A percentile compares a stretch with the other conserved stretches of the same genome.
Evolutionary conservation across 129 eudicot genomes (phyloP).

Genomic region (Heracleum sosnowskyi): DNA sequence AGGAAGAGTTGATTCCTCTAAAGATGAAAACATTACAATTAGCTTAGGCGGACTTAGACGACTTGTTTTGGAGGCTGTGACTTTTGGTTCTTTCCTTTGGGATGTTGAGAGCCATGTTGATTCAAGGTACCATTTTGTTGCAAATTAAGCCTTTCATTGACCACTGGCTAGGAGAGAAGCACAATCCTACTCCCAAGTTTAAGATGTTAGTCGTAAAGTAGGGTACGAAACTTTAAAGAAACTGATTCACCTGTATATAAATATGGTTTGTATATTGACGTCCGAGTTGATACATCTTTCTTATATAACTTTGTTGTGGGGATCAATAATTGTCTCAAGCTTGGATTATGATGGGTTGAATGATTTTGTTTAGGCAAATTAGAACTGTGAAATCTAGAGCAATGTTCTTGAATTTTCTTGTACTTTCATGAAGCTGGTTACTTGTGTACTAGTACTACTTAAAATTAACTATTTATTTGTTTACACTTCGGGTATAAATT

Average conservation of each 20-base stretch:
- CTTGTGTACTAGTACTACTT: too few relatives aligned
- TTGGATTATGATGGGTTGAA: not conserved
- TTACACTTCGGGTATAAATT: not conserved
- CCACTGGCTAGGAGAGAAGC: not conserved
- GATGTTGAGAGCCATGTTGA: conserved; percentile 93
- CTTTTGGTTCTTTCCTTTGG: conserved; percentile 96
- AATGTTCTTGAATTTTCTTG: not conserved
- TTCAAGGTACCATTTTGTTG: conserved; percentile 67
- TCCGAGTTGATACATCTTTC: not conserved
- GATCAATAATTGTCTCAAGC: not conserved
- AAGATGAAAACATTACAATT: conserved; percentile 68
- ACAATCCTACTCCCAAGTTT: not conserved
- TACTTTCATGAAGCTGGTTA: not conserved
- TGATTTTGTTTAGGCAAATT: not conserved
- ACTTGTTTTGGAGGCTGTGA: conserved; percentile 90
- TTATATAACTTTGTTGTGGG: not conserved
- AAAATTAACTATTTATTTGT: not conserved
- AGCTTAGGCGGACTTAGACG: conserved; percentile 74
- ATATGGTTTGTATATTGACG: not conserved
- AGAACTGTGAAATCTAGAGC: not conserved
- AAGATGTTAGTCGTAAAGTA: not conserved
- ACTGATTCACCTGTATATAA: conserved; percentile 3
- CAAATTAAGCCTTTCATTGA: conserved; percentile 25
- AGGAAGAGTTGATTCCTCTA: conserved; percentile 74
- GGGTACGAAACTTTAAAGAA: not conserved